Percentiles rank a stretch among this genome's conserved stretches.
These are phyloP conservation scores for Elsinoe necatrix DNA, from an alignment of 2,329 filamentous ascomycete species.

Conservation along the genomic window DNA sequence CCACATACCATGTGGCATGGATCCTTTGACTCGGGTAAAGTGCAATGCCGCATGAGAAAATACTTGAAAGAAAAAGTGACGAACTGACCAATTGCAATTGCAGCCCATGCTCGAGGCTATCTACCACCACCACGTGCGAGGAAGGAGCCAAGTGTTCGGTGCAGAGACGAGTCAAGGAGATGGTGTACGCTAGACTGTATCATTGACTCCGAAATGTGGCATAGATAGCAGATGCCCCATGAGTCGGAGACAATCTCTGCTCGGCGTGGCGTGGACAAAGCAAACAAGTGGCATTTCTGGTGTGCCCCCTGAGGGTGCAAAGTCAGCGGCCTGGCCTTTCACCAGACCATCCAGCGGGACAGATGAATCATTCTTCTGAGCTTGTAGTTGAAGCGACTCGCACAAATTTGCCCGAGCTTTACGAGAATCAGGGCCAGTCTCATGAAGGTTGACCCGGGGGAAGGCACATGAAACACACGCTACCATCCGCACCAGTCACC, in stretches of 20 bases:
- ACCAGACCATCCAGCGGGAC: neutral
- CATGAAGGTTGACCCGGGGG: conserved; percentile 3
- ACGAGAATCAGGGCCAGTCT: conserved; percentile 12
- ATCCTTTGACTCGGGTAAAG: conserved; percentile 7
- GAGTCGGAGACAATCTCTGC: neutral
- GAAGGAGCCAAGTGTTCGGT: conserved; percentile 9
- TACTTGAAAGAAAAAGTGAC: conserved; percentile 2
- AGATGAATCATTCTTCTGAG: conserved; percentile 9
- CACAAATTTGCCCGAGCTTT: conserved; percentile 13
- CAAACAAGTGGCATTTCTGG: conserved; percentile 1
- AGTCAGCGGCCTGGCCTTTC: neutral
- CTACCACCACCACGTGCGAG: conserved; percentile 4
- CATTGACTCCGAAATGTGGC: conserved; percentile 6
- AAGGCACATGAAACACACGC: conserved; percentile 14
- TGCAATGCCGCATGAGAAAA: neutral
- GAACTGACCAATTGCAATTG: neutral
- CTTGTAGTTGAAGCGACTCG: conserved; percentile 3
- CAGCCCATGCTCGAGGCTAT: neutral
- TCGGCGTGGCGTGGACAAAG: neutral
- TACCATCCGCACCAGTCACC: conserved; percentile 8
- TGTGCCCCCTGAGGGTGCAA: neutral
- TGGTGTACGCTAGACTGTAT: neutral
- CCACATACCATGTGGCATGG: conserved; percentile 12
- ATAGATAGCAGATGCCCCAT: conserved; percentile 7
- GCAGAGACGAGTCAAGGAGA: conserved; percentile 3